Evolutionary conservation across 257 asterid species (phyloP), one percentile per base, ranked within the genome.

Genomic region (Forsythia suspensa): DNA sequence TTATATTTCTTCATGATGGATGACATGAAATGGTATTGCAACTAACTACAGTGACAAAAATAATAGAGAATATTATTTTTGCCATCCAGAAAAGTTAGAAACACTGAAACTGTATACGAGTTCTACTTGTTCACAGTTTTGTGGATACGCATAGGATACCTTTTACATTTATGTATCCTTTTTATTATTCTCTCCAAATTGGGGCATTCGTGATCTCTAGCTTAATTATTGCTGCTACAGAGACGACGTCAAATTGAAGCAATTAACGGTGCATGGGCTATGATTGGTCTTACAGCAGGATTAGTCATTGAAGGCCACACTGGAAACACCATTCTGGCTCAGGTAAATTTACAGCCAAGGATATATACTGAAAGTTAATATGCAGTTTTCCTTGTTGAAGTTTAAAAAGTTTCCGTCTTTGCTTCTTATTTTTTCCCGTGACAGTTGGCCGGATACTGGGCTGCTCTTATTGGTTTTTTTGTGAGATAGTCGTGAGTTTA

Each of bases 221-320:
- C 55, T 51, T 69, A 48, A 39, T 37, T 77, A 8, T 15, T 21
- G 20, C 73, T 36, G 37, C n/a, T 52, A 39, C 80, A 94, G 99
- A 91, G 80, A 86, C 90, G 75, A 7, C 89, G 90, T 3, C 71
- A 84, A 82, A 91, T 92, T 71, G 98, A 96, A 88, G 99, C 98
- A 66, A 86, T 92, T 70, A 96, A 96, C 4, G 98, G 99, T 48
- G 97, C 97, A 0, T 93, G 97, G 98, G 99, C 99, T 40, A 94
- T 96, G 97, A 84, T 96, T n/a, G 99, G 99, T 73, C 95, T 94
- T 21, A 96, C 99, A 2, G 91, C 85, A 5, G 98, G 92, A 78
- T 85, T 96, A 77, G 90, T 93, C 86, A 84, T 93, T 37, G 99
- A 93, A 89, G 97, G 97, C 40, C 90, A 72, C 68, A 91, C 97